Evolutionary conservation across 2,329 filamentous ascomycete genomes (phyloP), one percentile per base, ranked within the genome.

Genomic region (Macrophomina phaseolina): DNA sequence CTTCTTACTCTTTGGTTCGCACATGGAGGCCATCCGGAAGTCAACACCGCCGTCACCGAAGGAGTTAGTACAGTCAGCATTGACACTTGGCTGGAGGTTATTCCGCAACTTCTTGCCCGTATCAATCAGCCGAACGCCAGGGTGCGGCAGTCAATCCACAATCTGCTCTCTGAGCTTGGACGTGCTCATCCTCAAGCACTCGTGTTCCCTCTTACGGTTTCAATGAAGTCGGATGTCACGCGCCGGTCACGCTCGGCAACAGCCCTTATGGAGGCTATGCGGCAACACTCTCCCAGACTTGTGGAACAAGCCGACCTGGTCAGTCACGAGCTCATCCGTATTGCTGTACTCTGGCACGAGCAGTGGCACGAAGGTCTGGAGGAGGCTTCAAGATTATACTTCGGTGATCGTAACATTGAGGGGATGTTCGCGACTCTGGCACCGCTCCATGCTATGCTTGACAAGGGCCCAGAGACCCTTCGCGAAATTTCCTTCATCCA

Each of bases 361-460:
- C 91, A 97, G 71, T 99, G 95, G 95, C 95, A 99, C 71, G 96
- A 99, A 79, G 96, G 92, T 34, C 85, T 99, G 16, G 95, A 99
- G 79, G 96, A 99, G 81, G 96, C 95, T 1, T 97, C 93, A 38
- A 88, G 95, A 64, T 84, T 99, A 18, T 99, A 98, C 83, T 99
- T 99, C 79, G 95, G 94, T 68, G 94, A 98, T 73, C 91, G 96
- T 74, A 97, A 99, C 78, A 95, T 98, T 52, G 92, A 97, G 68
- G 96, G 94, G 74, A 99, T 99, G 95, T 95, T 99, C 77, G 87
- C 89, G 11, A 94, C 92, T 0, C 87, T 99, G 5, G 91, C 91
- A 60, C 96, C 96, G 6, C 84, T 99, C 30, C 95, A 99, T 76
- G 92, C 94, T 49, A 90, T 95, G 82, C 86, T 99, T 49, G 94